Percentiles rank a stretch among this genome's conserved stretches.
Conservation (phyloP, 139 green algal genomes). For the Chlamydomonas asymmetrica region DNA sequence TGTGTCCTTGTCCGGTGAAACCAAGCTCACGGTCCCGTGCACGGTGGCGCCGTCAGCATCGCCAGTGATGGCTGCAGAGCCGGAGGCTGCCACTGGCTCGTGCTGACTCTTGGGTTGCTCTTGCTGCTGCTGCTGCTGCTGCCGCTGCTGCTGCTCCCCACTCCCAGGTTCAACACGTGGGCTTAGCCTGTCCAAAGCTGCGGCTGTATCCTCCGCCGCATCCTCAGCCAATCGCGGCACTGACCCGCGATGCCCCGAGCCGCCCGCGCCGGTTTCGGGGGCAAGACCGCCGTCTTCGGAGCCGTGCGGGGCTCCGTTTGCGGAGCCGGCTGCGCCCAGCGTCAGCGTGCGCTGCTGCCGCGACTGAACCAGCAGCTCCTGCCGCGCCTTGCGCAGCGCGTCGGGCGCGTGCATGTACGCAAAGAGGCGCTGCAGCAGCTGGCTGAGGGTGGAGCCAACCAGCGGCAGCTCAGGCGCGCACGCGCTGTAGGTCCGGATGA, state of each 20-base stretch:
- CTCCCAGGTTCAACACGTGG: too few species aligned
- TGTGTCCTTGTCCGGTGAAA: too few species aligned
- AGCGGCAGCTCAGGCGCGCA: constrained; percentile 9
- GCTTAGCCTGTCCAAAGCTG: neutral
- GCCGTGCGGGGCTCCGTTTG: neutral
- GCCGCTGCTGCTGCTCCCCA: neutral
- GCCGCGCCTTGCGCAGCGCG: constrained; percentile 10
- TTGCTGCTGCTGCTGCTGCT: constrained; percentile 12
- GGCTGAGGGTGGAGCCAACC: constrained; percentile 52
- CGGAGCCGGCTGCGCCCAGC: neutral
- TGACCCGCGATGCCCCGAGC: too few species aligned
- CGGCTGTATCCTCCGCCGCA: too few species aligned
- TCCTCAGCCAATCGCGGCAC: too few species aligned
- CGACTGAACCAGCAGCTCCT: too few species aligned
- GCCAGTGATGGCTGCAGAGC: neutral
- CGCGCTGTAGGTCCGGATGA: constrained; percentile 18
- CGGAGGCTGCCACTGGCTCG: neutral
- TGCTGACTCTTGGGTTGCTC: neutral
- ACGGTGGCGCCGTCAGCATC: neutral
- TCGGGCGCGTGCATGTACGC: constrained; percentile 49
- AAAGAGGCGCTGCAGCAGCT: constrained; percentile 65
- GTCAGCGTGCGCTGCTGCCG: constrained; percentile 8
- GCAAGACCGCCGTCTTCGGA: constrained; percentile 1
- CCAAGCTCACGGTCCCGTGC: too few species aligned
- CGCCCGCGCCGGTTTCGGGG: too few species aligned